Conservation (phyloP, 371 early-diverging fungal genomes). For the Syncephalastrum sp. region DNA sequence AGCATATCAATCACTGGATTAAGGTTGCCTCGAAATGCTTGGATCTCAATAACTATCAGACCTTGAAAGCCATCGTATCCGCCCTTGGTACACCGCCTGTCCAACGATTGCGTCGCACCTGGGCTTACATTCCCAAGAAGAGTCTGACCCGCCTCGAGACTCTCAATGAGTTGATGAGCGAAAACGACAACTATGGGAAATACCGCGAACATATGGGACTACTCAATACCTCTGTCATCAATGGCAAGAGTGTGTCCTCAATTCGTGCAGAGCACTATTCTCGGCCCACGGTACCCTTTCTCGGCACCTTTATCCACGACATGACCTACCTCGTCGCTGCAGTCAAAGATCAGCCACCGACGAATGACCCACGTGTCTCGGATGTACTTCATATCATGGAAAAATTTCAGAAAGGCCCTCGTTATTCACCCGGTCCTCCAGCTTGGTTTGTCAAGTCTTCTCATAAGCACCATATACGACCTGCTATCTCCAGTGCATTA, state of each 20-base stretch:
- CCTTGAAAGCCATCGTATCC: slow-evolving; percentile 71
- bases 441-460: slow-evolving; percentile 51
- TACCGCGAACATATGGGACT: slow-evolving; percentile 70
- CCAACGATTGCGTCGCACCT: slow-evolving; percentile 72
- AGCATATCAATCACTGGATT: slow-evolving; percentile 71
- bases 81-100: slow-evolving; percentile 78
- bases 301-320: slow-evolving; percentile 81
- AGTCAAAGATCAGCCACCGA: slow-evolving; percentile 44
- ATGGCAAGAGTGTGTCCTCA: slow-evolving; percentile 33
- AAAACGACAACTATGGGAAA: slow-evolving; percentile 68
- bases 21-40: slow-evolving; percentile 69
- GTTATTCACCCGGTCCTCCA: slow-evolving; percentile 56
- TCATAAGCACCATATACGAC: slow-evolving; percentile 57
- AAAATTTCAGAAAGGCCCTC: slow-evolving; percentile 62
- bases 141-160: slow-evolving; percentile 58
- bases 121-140: slow-evolving; percentile 73
- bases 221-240: slow-evolving; percentile 30
- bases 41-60: slow-evolving; percentile 72
- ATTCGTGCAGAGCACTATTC: slow-evolving; percentile 47
- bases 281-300: slow-evolving; percentile 72
- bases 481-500: slow-evolving; percentile 51
- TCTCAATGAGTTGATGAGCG: slow-evolving; percentile 65
- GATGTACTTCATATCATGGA: slow-evolving; percentile 53
- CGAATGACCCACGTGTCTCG: slow-evolving; percentile 54
- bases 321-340: slow-evolving; percentile 74